Base-by-base conservation (phyloP, 2,329 filamentous ascomycete species). In the Exophiala xenobiotica region DNA sequence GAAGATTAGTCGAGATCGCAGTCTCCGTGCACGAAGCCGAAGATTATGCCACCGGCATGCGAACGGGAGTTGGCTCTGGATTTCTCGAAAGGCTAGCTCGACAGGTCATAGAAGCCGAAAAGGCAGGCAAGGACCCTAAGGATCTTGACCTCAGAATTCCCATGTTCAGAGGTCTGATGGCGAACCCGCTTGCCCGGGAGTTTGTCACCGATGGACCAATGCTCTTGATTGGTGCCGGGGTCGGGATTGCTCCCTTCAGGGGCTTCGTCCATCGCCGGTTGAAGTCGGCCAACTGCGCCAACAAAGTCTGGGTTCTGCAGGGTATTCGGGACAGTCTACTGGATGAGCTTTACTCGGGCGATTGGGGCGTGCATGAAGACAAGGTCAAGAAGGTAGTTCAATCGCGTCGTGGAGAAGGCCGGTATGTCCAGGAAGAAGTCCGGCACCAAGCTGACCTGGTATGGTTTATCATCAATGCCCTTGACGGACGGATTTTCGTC, bases 151-250 rank as follows among this genome's bases (percentile, higher is more conserved):
- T 97, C 12, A 84, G 88, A 61, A 77, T 97, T 4, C 93, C 93
- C 63, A 96, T 99, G 89, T 99, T 99, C 81, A 90, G 95, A 65
- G 93, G 93, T 0, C 78, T 99, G 37, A 99, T 99, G 93, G 86
- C 90, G 56, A 99, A 99, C 69, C 93, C 93, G 0, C 80, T 99
- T 1, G 93, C 91, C 8, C 87, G 86, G 66, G 85, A 96, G 66
- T 99, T 97, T 66, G 86, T 90, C 46, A 85, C 88, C 2, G 92
- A 99, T 67, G 93, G 93, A 0, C 93, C 93, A 0, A 99, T 99
- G 93, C 84, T 99, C 29, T 81, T 99, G 41, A 96, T 99, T 62
- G 93, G 93, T 24, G 93, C 93, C 3, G 93, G 93, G 49, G 93
- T 99, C 18, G 93, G 93, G 58, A 92, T 99, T 70, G 93, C 93